Evolutionary conservation across 805 yeast species (phyloP).

Genomic region (Lachancea lanzarotensis): DNA sequence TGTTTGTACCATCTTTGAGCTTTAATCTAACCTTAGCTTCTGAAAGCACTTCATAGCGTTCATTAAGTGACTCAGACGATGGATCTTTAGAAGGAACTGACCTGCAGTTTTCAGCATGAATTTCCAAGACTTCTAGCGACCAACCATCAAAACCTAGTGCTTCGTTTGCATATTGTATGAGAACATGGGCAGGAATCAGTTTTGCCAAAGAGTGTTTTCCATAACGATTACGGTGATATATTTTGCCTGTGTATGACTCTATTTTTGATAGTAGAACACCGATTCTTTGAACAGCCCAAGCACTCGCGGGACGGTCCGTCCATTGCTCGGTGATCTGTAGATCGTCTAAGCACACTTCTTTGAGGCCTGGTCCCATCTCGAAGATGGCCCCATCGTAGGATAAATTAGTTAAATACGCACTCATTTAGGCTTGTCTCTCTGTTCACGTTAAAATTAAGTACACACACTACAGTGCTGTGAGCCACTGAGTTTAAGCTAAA

Average conservation of each 20-base stretch:
- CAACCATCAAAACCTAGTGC: conserved; percentile 54
- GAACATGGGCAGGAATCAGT: conserved; percentile 31
- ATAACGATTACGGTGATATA: conserved; percentile 23
- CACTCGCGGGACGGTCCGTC: conserved; percentile 35
- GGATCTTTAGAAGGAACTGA: conserved; percentile 4
- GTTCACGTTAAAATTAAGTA: too few relatives aligned
- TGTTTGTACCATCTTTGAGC: conserved; percentile 73
- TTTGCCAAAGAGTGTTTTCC: conserved; percentile 24
- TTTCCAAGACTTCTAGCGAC: conserved; percentile 38
- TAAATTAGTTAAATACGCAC: conserved; percentile 10
- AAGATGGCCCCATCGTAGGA: conserved; percentile 17
- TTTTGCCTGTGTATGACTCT: conserved; percentile 31
- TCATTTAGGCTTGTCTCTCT: too few relatives aligned
- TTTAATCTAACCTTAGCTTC: conserved; percentile 55
- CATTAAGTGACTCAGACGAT: not conserved
- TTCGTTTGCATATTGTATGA: conserved; percentile 42
- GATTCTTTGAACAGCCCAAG: conserved; percentile 43
- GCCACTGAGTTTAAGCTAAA: too few relatives aligned
- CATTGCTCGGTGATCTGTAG: conserved; percentile 28
- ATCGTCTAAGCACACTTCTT: conserved; percentile 16
- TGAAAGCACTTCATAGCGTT: conserved; percentile 23
- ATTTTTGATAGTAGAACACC: conserved; percentile 45
- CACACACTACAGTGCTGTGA: too few relatives aligned
- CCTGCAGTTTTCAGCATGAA: conserved; percentile 18
- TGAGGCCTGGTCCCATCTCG: conserved; percentile 16